Percentiles rank a stretch among this genome's conserved stretches.
Conservation (phyloP, 2,329 filamentous ascomycete genomes). For the Endocalyx cinctus region DNA sequence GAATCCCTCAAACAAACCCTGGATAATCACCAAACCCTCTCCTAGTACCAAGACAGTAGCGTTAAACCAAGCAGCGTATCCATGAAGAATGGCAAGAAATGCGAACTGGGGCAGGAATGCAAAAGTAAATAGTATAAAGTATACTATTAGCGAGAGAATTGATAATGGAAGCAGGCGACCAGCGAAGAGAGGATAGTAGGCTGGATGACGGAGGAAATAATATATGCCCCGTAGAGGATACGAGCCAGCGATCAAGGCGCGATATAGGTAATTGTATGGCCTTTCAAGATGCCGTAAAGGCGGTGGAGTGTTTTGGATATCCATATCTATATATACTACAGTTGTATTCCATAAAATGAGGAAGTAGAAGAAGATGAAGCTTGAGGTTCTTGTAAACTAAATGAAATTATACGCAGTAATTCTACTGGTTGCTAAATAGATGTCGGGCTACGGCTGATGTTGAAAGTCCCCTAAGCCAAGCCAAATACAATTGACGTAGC, state of each 20-base stretch:
- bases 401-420: too few relatives aligned
- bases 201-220: conserved; percentile 74
- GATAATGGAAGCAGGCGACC: conserved; percentile 75
- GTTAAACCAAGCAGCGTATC: conserved; percentile 82
- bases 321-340: too few relatives aligned
- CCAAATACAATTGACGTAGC: too few relatives aligned
- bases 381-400: too few relatives aligned
- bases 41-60: conserved; percentile 84
- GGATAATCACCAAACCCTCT: conserved; percentile 68
- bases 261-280: conserved; percentile 36
- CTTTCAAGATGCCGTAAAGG: conserved; percentile 26
- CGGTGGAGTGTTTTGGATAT: too few relatives aligned
- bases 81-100: conserved; percentile 86
- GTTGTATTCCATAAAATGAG: too few relatives aligned
- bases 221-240: conserved; percentile 69
- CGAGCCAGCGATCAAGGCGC: conserved; percentile 42
- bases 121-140: conserved; percentile 82
- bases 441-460: too few relatives aligned
- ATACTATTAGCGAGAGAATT: conserved; percentile 76
- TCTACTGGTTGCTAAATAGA: too few relatives aligned
- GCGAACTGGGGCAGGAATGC: conserved; percentile 85
- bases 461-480: too few relatives aligned
- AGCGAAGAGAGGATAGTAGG: conserved; percentile 77
- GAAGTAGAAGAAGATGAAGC: too few relatives aligned
- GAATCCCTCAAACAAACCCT: conserved; percentile 70